phyloP scores from a whole-genome alignment of 78 protist genomes.

The Tieghemostelium lacteum region DNA sequence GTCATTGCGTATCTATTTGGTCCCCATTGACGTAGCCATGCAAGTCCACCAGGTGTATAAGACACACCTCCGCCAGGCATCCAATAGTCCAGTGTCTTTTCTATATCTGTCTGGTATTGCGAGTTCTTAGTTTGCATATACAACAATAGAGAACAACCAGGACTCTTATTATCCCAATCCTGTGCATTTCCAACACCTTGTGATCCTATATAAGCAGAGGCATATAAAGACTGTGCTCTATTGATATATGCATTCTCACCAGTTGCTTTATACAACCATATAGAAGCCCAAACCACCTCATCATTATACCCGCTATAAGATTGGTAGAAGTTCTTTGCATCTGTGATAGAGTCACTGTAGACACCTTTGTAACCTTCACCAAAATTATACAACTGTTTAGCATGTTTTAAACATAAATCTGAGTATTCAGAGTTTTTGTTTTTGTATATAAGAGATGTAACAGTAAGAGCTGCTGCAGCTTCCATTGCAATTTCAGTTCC shows the following conservation, averaged over 20 bases:
- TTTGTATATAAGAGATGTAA: not conserved
- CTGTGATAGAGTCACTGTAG: not conserved
- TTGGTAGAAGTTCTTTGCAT: not conserved
- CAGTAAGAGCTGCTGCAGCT: slow-evolving; percentile 22
- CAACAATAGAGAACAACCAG: not conserved
- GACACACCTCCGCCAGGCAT: not conserved
- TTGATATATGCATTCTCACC: not conserved
- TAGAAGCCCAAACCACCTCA: slow-evolving; percentile 7
- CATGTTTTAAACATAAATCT: not conserved
- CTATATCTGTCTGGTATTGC: not conserved
- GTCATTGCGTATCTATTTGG: slow-evolving; percentile 26
- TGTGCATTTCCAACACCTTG: not conserved
- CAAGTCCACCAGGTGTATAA: slow-evolving; percentile 4
- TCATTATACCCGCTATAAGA: slow-evolving; percentile 36
- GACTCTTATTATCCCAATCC: slow-evolving; percentile 38
- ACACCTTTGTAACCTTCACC: not conserved
- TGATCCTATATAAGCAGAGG: not conserved
- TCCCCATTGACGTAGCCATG: slow-evolving; percentile 28
- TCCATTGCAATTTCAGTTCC: slow-evolving; percentile 68
- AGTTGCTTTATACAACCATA: slow-evolving; percentile 44
- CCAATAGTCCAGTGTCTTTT: not conserved
- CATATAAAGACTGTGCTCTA: not conserved
- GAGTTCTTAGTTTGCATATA: not conserved
- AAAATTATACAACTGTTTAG: slow-evolving; percentile 10
- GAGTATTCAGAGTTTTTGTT: slow-evolving; percentile 14